Evolutionary conservation across 306 rosid genomes (phyloP).

Genomic region (Potentilla sterilis): DNA sequence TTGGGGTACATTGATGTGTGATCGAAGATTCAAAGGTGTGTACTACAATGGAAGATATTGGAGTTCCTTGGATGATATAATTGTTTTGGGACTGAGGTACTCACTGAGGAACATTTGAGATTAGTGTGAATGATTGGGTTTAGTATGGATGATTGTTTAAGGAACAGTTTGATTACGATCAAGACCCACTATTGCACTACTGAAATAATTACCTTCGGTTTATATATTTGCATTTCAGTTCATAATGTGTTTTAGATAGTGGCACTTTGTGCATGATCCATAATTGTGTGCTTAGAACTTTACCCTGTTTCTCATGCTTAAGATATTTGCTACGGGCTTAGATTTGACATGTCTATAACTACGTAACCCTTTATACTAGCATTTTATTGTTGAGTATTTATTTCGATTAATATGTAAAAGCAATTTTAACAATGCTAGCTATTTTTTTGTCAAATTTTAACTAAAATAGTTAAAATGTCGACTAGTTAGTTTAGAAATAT

Average conservation of each 20-base stretch:
- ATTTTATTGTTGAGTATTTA: too few species aligned
- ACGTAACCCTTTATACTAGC: too few species aligned
- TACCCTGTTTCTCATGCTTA: too few species aligned
- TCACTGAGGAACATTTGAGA: background rate
- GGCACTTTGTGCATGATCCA: background rate
- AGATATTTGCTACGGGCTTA: too few species aligned
- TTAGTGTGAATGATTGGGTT: background rate
- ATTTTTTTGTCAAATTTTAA: too few species aligned
- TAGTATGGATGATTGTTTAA: background rate
- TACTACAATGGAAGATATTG: background rate
- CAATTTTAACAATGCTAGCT: too few species aligned
- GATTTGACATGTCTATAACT: too few species aligned
- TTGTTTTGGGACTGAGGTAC: background rate
- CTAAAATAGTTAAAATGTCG: too few species aligned
- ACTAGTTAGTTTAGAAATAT: too few species aligned
- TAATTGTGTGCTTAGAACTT: background rate
- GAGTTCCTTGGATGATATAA: background rate
- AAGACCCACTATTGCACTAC: background rate
- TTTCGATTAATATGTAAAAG: too few species aligned
- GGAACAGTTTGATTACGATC: background rate
- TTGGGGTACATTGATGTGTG: background rate
- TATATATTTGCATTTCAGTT: background rate
- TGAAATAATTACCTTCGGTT: background rate
- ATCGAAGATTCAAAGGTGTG: background rate
- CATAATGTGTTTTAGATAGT: background rate